Evolutionary conservation across 225 moss, liverwort and hornwort genomes (phyloP).

Genomic region (Physcomitrellopsis africana): DNA sequence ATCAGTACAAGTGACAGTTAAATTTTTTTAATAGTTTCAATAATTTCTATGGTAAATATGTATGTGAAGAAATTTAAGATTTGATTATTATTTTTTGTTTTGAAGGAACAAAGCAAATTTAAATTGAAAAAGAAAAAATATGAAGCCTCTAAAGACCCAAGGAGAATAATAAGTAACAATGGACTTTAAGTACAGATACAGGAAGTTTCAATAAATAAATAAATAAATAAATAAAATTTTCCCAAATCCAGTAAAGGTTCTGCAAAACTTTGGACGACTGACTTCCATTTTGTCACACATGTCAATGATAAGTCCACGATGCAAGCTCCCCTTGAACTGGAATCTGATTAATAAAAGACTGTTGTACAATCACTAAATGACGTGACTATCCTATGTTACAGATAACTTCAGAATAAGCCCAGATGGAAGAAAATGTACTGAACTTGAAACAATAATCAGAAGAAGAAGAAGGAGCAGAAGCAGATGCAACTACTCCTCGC

Average conservation of each 20-base stretch:
- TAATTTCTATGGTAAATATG: too few relatives aligned
- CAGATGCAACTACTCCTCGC: constrained; percentile 34
- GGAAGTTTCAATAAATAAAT: not conserved
- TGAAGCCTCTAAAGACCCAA: too few relatives aligned
- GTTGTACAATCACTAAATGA: constrained; percentile 22
- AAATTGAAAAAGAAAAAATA: too few relatives aligned
- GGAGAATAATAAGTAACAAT: too few relatives aligned
- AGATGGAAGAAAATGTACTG: constrained; percentile 5
- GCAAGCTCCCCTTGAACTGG: constrained; percentile 23
- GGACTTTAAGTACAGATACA: not conserved
- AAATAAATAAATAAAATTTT: too few relatives aligned
- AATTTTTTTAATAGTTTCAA: too few relatives aligned
- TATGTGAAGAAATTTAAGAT: too few relatives aligned
- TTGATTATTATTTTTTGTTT: too few relatives aligned
- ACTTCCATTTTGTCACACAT: constrained; percentile 1
- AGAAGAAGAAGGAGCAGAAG: not conserved
- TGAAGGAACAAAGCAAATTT: too few relatives aligned
- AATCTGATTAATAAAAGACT: constrained; percentile 18
- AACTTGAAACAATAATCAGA: not conserved
- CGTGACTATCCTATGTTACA: constrained; percentile 18
- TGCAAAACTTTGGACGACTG: not conserved
- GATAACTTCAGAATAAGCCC: constrained; percentile 9
- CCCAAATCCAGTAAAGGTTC: not conserved
- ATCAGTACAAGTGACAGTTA: too few relatives aligned
- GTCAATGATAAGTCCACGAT: not conserved